A percentile compares a stretch with the other conserved stretches of the same genome.
Evolutionary conservation across 164 flowering plant genomes (phyloP).

Genomic region (Umbilicus rupestris): DNA sequence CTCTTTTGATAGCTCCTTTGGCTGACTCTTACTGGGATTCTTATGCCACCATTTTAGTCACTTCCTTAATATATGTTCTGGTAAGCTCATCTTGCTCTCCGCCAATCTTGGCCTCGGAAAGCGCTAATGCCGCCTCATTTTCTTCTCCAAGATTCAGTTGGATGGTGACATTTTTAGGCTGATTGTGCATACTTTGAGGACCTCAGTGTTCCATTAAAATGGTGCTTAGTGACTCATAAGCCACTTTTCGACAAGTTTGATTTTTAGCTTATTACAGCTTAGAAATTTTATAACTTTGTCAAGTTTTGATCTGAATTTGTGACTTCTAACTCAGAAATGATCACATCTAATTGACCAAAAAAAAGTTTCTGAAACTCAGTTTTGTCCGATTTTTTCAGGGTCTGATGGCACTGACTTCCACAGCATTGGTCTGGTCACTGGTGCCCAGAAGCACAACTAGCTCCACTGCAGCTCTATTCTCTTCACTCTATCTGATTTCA

Average conservation of each 20-base stretch:
- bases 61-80: conserved; percentile 54
- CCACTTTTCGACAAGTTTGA: not conserved
- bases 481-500: conserved; percentile 67
- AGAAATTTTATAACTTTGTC: not conserved
- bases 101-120: not conserved
- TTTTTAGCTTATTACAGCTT: not conserved
- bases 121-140: no score
- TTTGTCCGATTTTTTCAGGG: conserved; percentile 36
- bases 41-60: conserved; percentile 52
- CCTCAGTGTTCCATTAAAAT: conserved; percentile 1
- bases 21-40: conserved; percentile 75
- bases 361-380: not conserved
- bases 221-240: not conserved
- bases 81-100: conserved; percentile 26
- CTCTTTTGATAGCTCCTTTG: conserved; percentile 63
- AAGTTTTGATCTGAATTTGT: not conserved
- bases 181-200: not conserved
- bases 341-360: not conserved
- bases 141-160: no score
- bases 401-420: conserved; percentile 62
- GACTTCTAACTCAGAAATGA: not conserved
- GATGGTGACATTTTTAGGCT: no score
- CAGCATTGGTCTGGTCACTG: conserved; percentile 46
- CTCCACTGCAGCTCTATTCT: conserved; percentile 40
- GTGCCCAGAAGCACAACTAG: conserved; percentile 19